Percentiles rank a stretch among this genome's conserved stretches.
Conservation (phyloP, 352 stramenopile genomes). For the Globisporangium solare region DNA sequence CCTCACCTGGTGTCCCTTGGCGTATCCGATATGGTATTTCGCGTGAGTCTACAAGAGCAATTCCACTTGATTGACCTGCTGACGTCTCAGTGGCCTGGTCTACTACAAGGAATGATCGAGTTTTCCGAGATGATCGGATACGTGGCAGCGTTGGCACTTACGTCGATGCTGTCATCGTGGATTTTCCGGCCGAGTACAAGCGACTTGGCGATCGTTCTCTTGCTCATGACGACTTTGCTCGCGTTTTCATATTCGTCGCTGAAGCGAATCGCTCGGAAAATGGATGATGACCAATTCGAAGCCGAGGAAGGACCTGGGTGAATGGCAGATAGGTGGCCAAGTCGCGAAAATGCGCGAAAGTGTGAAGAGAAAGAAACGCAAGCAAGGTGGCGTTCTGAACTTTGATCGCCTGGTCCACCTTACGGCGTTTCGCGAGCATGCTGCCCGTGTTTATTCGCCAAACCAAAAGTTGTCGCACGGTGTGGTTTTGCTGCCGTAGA, state of each 20-base stretch:
- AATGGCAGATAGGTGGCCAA: neutral
- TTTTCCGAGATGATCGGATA: slow-evolving; percentile 56
- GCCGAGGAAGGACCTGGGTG: neutral
- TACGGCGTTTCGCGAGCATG: too few species aligned
- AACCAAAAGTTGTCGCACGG: too few species aligned
- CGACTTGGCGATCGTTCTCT: slow-evolving; percentile 58
- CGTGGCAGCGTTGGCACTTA: slow-evolving; percentile 39
- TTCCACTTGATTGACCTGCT: slow-evolving; percentile 32
- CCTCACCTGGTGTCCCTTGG: slow-evolving; percentile 54
- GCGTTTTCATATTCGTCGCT: slow-evolving; percentile 51
- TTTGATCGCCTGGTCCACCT: too few species aligned
- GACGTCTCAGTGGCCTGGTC: slow-evolving; percentile 31
- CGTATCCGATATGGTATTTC: slow-evolving; percentile 55
- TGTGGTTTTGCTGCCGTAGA: too few species aligned
- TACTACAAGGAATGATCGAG: slow-evolving; percentile 42
- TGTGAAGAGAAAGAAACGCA: too few species aligned
- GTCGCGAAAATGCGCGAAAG: too few species aligned
- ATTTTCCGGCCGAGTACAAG: slow-evolving; percentile 45
- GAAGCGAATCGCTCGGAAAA: slow-evolving; percentile 24
- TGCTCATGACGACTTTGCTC: slow-evolving; percentile 55
- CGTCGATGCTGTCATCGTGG: slow-evolving; percentile 50
- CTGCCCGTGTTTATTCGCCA: too few species aligned
- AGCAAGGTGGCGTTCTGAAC: too few species aligned
- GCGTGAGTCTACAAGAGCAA: slow-evolving; percentile 52
- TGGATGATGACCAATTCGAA: slow-evolving; percentile 7